Conservation (phyloP, 2,329 filamentous ascomycete genomes). For the Claviceps fusiformis region DNA sequence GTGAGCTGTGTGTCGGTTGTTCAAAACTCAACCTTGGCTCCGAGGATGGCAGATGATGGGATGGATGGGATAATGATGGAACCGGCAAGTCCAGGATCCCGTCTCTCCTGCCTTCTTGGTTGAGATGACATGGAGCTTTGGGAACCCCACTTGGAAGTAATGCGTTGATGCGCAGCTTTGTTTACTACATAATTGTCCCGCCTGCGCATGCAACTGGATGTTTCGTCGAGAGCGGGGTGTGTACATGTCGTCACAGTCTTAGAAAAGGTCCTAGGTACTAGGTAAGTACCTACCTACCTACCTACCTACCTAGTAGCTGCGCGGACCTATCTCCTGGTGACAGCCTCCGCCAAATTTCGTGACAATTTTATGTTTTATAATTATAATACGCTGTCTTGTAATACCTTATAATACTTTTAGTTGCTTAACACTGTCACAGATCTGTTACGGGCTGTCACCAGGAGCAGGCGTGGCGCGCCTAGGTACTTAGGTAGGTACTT, state of each 20-base stretch:
- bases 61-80: neutral
- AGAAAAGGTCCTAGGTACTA: too few relatives aligned
- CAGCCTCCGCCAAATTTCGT: too few relatives aligned
- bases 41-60: neutral
- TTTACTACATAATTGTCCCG: neutral
- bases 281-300: too few relatives aligned
- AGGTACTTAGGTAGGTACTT: too few relatives aligned
- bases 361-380: too few relatives aligned
- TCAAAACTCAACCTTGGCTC: neutral
- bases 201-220: neutral
- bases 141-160: neutral
- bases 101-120: neutral
- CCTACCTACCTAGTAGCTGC: too few relatives aligned
- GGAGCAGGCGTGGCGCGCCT: too few relatives aligned
- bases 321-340: too few relatives aligned
- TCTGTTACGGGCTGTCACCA: too few relatives aligned
- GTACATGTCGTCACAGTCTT: neutral
- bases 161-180: neutral
- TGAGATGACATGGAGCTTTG: neutral
- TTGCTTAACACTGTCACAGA: too few relatives aligned
- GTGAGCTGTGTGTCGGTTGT: neutral
- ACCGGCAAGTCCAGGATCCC: neutral
- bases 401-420: too few relatives aligned
- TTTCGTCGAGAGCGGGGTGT: neutral
- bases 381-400: too few relatives aligned